Evolutionary conservation across 1,284 basidiomycete genomes (phyloP).

Genomic region (Leccinum pachyderme): DNA sequence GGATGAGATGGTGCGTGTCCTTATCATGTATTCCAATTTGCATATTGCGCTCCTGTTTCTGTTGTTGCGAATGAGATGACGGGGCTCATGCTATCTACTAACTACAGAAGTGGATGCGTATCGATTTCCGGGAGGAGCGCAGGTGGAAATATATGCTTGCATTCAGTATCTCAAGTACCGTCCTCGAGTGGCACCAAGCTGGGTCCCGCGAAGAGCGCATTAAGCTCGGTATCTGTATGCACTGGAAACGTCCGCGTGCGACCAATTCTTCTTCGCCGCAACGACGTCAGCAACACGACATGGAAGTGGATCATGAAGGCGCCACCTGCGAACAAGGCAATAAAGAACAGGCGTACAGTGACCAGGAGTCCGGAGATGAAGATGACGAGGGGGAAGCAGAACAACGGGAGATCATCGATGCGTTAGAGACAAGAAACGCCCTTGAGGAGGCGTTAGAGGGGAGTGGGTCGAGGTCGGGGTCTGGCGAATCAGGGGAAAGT

Average conservation of each 20-base stretch:
- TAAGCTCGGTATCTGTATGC: conserved; percentile 65
- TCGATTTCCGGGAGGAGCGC: conserved; percentile 92
- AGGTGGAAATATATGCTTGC: conserved; percentile 91
- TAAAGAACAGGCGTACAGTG: conserved; percentile 36
- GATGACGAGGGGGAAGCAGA: conserved; percentile 64
- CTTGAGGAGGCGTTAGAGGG: conserved; percentile 54
- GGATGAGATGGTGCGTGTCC: conserved; percentile 85
- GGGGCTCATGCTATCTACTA: conserved; percentile 7
- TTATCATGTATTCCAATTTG: neutral
- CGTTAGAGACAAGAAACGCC: conserved; percentile 47
- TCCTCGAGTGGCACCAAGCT: conserved; percentile 86
- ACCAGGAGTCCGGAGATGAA: conserved; percentile 53
- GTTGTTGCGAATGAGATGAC: neutral
- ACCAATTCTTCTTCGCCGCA: conserved; percentile 26
- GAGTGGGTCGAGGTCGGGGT: conserved; percentile 29
- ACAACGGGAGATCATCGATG: conserved; percentile 53
- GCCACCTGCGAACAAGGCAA: conserved; percentile 21
- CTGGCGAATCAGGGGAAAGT: conserved; percentile 32
- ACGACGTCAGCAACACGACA: conserved; percentile 27
- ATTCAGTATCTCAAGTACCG: conserved; percentile 80
- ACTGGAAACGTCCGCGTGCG: conserved; percentile 53
- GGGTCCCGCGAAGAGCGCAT: conserved; percentile 63
- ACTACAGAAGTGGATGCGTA: conserved; percentile 90
- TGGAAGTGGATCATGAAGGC: conserved; percentile 35
- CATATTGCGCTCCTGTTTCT: neutral